These are phyloP conservation scores for Linnemannia zychae DNA, from an alignment of 192 early-diverging fungal genomes.

Conservation along the genomic window DNA sequence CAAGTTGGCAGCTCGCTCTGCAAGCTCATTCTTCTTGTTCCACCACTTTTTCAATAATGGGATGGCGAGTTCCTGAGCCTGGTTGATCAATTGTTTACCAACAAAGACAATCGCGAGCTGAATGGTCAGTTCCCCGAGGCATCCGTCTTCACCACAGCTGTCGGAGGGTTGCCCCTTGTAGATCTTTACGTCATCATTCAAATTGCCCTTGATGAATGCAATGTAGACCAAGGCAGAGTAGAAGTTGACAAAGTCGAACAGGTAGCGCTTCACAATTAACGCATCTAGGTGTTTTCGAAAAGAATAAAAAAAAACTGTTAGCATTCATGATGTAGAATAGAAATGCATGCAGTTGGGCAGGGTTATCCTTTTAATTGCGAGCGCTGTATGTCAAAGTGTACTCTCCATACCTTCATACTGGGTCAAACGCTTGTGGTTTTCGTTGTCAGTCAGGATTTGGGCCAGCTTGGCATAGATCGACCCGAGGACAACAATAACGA, in stretches of 20 bases:
- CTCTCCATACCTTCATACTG: constrained; percentile 59
- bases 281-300: constrained; percentile 59
- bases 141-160: constrained; percentile 34
- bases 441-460: constrained; percentile 55
- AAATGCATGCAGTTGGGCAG: no score
- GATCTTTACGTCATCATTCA: background rate
- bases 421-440: constrained; percentile 61
- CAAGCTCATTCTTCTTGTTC: constrained; percentile 51
- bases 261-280: constrained; percentile 67
- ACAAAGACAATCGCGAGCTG: constrained; percentile 74
- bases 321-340: background rate
- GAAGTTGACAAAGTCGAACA: constrained; percentile 75
- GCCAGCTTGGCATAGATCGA: constrained; percentile 51
- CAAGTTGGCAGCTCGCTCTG: constrained; percentile 16
- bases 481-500: constrained; percentile 68
- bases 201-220: constrained; percentile 59
- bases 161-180: background rate
- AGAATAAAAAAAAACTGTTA: background rate
- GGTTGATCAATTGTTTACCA: constrained; percentile 65
- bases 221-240: constrained; percentile 74
- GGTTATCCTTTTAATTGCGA: no score
- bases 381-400: no score
- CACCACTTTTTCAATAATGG: constrained; percentile 56
- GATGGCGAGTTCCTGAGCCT: constrained; percentile 60
- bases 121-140: constrained; percentile 68